These are phyloP conservation scores for Talaromyces sp. DNA, from an alignment of 2,329 filamentous ascomycete species.

Conservation along the genomic window DNA sequence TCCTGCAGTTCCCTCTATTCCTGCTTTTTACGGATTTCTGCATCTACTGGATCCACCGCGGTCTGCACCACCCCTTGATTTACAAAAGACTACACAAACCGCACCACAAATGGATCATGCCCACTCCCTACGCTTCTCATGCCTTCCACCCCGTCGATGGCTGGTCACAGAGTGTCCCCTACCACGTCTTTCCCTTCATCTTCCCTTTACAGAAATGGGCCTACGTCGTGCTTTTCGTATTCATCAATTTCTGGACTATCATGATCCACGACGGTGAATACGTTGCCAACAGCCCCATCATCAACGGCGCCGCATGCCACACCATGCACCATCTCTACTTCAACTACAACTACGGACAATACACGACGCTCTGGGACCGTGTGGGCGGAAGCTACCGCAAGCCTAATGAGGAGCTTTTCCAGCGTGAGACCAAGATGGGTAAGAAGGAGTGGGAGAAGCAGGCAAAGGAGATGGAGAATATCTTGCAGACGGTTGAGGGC, in stretches of 20 bases:
- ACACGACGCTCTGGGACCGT: constrained; percentile 88
- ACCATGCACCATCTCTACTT: constrained; percentile 85
- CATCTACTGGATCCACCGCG: constrained; percentile 91
- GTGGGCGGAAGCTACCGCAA: constrained; percentile 81
- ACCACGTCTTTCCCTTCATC: constrained; percentile 88
- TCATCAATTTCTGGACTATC: constrained; percentile 96
- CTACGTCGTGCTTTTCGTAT: constrained; percentile 80
- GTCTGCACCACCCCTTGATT: constrained; percentile 71
- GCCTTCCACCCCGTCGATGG: constrained; percentile 95
- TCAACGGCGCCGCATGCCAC: constrained; percentile 94
- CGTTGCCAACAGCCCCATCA: constrained; percentile 79
- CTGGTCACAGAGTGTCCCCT: constrained; percentile 81
- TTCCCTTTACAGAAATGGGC: constrained; percentile 91
- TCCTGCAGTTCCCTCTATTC: constrained; percentile 82
- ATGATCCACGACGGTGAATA: constrained; percentile 96
- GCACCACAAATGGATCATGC: constrained; percentile 99
- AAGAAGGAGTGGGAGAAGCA: constrained; percentile 76
- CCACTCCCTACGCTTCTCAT: constrained; percentile 85
- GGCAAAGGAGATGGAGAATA: constrained; percentile 69
- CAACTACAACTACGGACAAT: constrained; percentile 93
- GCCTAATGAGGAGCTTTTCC: constrained; percentile 82
- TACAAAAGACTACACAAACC: constrained; percentile 95
- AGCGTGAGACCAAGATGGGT: constrained; percentile 80
- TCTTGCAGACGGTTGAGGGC: constrained; percentile 71
- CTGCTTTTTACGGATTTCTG: constrained; percentile 81